A percentile compares a stretch with the other conserved stretches of the same genome.
phyloP scores from a whole-genome alignment of 2,329 filamentous ascomycete species.

The Fusarium longipes region DNA sequence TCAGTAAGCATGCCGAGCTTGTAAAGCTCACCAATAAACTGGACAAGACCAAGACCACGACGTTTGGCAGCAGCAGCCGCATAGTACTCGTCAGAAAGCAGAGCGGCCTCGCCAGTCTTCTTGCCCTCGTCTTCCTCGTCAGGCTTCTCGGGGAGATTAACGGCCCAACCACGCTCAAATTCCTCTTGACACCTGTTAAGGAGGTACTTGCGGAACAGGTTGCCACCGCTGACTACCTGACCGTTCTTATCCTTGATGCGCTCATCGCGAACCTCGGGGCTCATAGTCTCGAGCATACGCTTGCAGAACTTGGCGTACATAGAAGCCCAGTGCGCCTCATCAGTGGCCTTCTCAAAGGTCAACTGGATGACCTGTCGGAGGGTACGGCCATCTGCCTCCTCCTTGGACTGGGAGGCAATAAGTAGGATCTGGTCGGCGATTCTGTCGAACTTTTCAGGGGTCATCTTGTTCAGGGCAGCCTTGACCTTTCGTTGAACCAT shows the following conservation, averaged over 20 bases:
- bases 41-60: slow-evolving; percentile 95
- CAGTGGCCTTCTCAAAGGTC: slow-evolving; percentile 98
- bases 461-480: slow-evolving; percentile 99
- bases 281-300: slow-evolving; percentile 96
- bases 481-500: slow-evolving; percentile 99
- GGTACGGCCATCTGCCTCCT: slow-evolving; percentile 92
- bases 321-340: slow-evolving; percentile 97
- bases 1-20: slow-evolving; percentile 99
- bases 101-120: slow-evolving; percentile 75
- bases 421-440: slow-evolving; percentile 92
- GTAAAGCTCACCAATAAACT: slow-evolving; percentile 99
- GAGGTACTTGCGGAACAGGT: slow-evolving; percentile 97
- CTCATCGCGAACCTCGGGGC: slow-evolving; percentile 92
- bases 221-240: slow-evolving; percentile 89
- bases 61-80: slow-evolving; percentile 92
- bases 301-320: slow-evolving; percentile 99
- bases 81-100: slow-evolving; percentile 98
- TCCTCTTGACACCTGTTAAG: slow-evolving; percentile 99
- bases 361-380: slow-evolving; percentile 98
- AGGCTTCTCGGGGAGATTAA: slow-evolving; percentile 79
- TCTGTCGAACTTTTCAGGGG: slow-evolving; percentile 97
- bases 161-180: slow-evolving; percentile 97
- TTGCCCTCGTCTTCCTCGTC: slow-evolving; percentile 70
- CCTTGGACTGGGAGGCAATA: slow-evolving; percentile 95
- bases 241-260: slow-evolving; percentile 91